phyloP scores from a whole-genome alignment of 257 asterid genomes.

The Nemophila menziesii region DNA sequence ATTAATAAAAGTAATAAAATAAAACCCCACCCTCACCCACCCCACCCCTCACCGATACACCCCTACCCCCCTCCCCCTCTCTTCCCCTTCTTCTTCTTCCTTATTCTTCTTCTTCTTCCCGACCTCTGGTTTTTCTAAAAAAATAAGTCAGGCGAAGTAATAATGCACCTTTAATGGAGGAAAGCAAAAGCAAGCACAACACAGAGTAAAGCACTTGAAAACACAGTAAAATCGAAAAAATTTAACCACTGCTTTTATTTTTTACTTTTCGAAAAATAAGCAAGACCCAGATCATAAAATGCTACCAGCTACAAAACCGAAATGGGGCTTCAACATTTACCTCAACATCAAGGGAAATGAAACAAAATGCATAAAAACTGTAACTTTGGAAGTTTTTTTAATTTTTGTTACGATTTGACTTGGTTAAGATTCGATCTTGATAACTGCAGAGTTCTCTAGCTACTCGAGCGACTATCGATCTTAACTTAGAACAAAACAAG shows the following conservation, averaged over 20 bases:
- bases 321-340: constrained; percentile 5
- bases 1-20: too few species aligned
- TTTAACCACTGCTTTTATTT: background rate
- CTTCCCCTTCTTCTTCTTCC: too few species aligned
- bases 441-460: too few species aligned
- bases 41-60: too few species aligned
- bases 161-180: background rate
- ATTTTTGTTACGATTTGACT: too few species aligned
- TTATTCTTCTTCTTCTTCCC: too few species aligned
- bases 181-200: constrained; percentile 13
- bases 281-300: constrained; percentile 13
- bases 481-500: background rate
- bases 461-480: too few species aligned
- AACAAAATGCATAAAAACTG: background rate
- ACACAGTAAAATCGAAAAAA: background rate
- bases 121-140: too few species aligned
- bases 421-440: too few species aligned
- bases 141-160: background rate
- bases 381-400: too few species aligned
- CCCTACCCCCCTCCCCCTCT: too few species aligned
- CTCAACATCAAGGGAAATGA: background rate
- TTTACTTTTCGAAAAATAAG: constrained; percentile 1
- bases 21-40: too few species aligned
- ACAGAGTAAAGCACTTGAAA: background rate
- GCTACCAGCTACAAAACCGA: constrained; percentile 10